Evolutionary conservation across 2,329 filamentous ascomycete species (phyloP), one percentile per base, ranked within the genome.

Genomic region (Botryotinia narcissicola): DNA sequence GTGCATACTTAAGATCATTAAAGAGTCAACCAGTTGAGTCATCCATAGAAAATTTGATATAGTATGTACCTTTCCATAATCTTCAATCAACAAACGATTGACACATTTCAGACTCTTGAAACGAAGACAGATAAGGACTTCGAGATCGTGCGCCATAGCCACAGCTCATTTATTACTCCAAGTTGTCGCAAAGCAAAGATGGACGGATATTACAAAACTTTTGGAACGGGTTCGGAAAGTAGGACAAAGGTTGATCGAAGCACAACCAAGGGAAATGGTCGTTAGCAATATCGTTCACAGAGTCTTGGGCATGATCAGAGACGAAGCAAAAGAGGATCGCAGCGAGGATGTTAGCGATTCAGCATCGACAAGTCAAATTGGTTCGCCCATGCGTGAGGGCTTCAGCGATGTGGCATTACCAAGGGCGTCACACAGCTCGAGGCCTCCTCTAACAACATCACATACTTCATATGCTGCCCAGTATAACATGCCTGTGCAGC

Each of bases 231-330:
- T 99, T 75, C 91, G 93, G 76, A 88, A 90, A 74, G 90, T 95
- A 37, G 96, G 96, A 73, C 88, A 90, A 78, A 89, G 90, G 72
- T 86, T 99, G 61, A 91, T 79, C 51, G 89, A 92, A 72, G 95
- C 96, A 12, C 94, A 97, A 79, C 95, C 95, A 25, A 89, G 92
- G 75, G 96, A 98, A 84, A 91, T 97, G 78, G 93, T 94, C 8
- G 94, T 98, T 62, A 95, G 94, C 70, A 99, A 99, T 80, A 95
- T 99, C 78, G 93, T 98, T 64, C 90, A 95, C 75, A 91, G 96
- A 75, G 93, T 98, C 3, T 85, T 99, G 54, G 93, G 94, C 61
- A 87, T 99, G 76, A 96, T 99, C 76, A 90, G 96, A 70, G 95
- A 98, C 80, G 95, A 98, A 80, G 92, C 93, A 57, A 91, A 93